Percentiles rank a stretch among this genome's conserved stretches.
phyloP scores from a whole-genome alignment of 176 grass and related monocot species.

The Bromus sterilis region DNA sequence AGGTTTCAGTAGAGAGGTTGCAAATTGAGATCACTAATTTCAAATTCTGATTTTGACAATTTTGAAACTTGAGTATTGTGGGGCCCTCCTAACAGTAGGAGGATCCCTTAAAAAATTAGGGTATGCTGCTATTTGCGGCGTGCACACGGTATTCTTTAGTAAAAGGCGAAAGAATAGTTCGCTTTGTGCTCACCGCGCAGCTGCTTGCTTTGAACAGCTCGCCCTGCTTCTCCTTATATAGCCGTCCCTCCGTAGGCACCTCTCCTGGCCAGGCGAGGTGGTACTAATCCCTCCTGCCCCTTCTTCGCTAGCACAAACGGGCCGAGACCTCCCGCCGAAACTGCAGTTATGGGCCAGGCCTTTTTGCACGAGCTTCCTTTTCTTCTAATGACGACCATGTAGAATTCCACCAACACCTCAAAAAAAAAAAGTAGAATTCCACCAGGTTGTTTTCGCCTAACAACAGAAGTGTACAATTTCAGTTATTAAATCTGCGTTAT shows the following conservation, averaged over 20 bases:
- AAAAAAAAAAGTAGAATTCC: too few species aligned
- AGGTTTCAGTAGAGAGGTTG: too few species aligned
- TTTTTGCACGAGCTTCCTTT: too few species aligned
- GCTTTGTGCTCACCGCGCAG: constrained; percentile 50
- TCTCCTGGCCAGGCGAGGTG: not conserved
- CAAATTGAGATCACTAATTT: too few species aligned
- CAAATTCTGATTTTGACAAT: too few species aligned
- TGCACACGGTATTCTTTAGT: constrained; percentile 68
- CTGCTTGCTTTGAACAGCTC: not conserved
- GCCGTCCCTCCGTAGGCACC: accelerated
- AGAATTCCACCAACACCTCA: too few species aligned
- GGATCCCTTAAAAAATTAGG: constrained; percentile 22
- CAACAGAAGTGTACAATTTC: too few species aligned
- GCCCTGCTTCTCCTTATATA: not conserved
- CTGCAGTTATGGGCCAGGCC: not conserved
- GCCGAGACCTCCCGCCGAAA: not conserved
- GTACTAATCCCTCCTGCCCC: not conserved
- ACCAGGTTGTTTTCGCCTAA: too few species aligned
- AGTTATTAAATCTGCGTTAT: too few species aligned
- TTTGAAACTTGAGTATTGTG: not conserved
- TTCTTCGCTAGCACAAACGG: not conserved
- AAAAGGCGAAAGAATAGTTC: constrained; percentile 57
- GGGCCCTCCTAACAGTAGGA: not conserved
- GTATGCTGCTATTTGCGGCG: constrained; percentile 25
- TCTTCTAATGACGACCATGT: too few species aligned